phyloP scores from a whole-genome alignment of 345 rosid genomes.

The Eucalyptus globulus region DNA sequence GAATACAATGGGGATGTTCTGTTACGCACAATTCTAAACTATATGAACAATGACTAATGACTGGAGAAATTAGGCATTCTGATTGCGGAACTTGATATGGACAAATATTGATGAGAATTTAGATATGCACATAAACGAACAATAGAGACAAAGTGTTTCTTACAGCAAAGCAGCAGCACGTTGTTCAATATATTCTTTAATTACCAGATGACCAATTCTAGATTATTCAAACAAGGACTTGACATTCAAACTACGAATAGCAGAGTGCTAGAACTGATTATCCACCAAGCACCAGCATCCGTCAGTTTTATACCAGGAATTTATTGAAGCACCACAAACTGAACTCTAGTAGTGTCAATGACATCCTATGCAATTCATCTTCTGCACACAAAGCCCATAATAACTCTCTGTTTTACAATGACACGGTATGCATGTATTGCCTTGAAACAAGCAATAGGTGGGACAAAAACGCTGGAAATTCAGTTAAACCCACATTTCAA shows the following conservation, averaged over 20 bases:
- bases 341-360: too few species aligned
- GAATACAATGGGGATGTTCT: too few species aligned
- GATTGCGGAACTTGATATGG: not conserved
- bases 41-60: too few species aligned
- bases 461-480: not conserved
- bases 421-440: not conserved
- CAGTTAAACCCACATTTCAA: not conserved
- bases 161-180: not conserved
- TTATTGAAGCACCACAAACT: too few species aligned
- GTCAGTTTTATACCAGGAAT: too few species aligned
- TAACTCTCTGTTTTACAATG: too few species aligned
- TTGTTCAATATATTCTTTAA: not conserved
- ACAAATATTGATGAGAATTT: not conserved
- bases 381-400: rapidly evolving
- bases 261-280: too few species aligned
- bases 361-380: not conserved
- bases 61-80: too few species aligned
- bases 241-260: too few species aligned
- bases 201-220: too few species aligned
- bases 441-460: not conserved
- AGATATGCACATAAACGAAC: not conserved
- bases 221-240: too few species aligned
- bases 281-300: rapidly evolving
- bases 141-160: not conserved
- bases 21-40: too few species aligned